phyloP scores from a whole-genome alignment of 2,329 filamentous ascomycete species.

The Pseudogymnoascus verrucosus region DNA sequence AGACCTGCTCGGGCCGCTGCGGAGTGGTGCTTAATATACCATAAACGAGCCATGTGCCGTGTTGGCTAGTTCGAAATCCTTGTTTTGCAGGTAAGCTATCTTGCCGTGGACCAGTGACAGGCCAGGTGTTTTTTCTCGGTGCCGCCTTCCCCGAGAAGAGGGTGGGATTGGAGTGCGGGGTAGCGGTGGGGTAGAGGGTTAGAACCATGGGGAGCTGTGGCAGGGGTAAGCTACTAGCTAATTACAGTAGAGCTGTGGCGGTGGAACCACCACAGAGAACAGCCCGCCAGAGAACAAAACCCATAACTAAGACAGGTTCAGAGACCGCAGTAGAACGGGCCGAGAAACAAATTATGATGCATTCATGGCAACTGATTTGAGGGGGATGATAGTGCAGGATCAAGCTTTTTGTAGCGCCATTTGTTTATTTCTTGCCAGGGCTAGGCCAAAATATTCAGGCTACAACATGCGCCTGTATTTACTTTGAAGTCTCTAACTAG shows the following conservation, averaged over 20 bases:
- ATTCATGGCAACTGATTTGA: not conserved
- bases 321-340: not conserved
- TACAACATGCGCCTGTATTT: not conserved
- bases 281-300: not conserved
- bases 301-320: not conserved
- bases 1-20: not conserved
- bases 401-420: not conserved
- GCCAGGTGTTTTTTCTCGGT: not conserved
- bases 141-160: not conserved
- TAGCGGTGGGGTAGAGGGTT: not conserved
- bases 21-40: not conserved
- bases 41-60: not conserved
- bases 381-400: not conserved
- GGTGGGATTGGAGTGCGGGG: not conserved
- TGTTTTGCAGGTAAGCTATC: not conserved
- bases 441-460: not conserved
- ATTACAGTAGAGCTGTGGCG: not conserved
- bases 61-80: not conserved
- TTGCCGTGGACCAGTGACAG: not conserved
- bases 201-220: not conserved
- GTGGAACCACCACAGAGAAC: not conserved
- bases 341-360: not conserved
- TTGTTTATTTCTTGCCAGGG: not conserved
- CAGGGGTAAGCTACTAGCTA: not conserved
- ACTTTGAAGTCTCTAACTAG: not conserved